phyloP scores from a whole-genome alignment of 1,284 basidiomycete species.

The Cystobasidium sp. region DNA sequence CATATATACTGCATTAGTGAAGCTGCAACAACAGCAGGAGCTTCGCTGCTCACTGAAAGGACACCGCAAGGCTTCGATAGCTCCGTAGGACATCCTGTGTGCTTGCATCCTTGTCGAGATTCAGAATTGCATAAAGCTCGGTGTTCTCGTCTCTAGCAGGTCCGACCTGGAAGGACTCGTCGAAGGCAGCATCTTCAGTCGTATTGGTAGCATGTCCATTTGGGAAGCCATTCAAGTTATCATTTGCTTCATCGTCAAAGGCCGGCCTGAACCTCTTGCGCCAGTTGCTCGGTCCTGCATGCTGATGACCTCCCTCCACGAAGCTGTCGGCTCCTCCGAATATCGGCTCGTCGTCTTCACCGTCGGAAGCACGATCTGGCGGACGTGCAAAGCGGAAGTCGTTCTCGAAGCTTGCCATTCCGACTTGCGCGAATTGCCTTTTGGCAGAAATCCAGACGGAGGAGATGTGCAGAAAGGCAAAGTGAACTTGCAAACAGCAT shows the following conservation, averaged over 20 bases:
- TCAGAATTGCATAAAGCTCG: constrained; percentile 49
- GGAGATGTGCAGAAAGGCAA: too few species aligned
- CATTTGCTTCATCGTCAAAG: not conserved
- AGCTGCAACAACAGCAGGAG: not conserved
- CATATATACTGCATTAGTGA: not conserved
- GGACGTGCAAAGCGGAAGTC: constrained; percentile 37
- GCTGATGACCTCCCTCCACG: not conserved
- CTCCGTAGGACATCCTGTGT: constrained; percentile 47
- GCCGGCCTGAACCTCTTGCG: constrained; percentile 3
- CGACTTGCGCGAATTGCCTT: not conserved
- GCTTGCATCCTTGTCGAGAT: constrained; percentile 47
- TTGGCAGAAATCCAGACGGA: not conserved
- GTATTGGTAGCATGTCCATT: too few species aligned
- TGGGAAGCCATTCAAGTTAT: constrained; percentile 2
- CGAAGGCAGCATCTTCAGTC: constrained; percentile 1
- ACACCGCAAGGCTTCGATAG: constrained; percentile 49
- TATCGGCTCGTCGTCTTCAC: constrained; percentile 19
- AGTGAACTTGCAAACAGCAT: too few species aligned
- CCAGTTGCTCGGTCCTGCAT: not conserved
- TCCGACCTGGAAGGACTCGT: constrained; percentile 13
- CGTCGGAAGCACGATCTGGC: not conserved
- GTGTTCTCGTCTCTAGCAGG: constrained; percentile 26
- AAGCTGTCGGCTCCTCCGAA: constrained; percentile 16
- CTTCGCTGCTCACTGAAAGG: constrained; percentile 29
- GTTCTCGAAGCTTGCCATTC: constrained; percentile 29